Evolutionary conservation across 139 green algal species (phyloP).

Genomic region (Coccomyxa sp.): DNA sequence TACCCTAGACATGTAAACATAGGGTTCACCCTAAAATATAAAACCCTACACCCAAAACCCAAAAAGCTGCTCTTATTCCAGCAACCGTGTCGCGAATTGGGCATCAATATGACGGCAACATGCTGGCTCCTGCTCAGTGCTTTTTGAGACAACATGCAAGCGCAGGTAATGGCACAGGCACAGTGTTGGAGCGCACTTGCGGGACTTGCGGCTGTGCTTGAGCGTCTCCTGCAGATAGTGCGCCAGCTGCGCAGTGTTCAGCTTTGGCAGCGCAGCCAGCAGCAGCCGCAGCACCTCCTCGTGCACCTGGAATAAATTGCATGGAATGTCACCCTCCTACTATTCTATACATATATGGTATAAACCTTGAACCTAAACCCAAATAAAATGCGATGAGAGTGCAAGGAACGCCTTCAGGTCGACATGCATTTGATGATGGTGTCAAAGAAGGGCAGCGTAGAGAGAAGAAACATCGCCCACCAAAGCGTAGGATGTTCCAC

Average conservation of each 20-base stretch:
- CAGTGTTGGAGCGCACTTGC: conserved; percentile 1
- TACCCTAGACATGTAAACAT: no score
- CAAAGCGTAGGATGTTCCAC: no score
- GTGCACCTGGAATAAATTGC: conserved; percentile 44
- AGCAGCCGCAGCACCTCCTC: conserved; percentile 73
- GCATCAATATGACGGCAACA: no score
- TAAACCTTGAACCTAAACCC: no score
- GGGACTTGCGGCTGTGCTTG: conserved; percentile 2
- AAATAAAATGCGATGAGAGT: conserved; percentile 22
- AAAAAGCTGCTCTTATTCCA: not conserved
- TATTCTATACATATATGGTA: not conserved
- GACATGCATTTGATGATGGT: no score
- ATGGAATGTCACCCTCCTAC: not conserved
- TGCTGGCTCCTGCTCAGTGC: not conserved
- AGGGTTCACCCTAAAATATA: no score
- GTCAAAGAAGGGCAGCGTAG: conserved; percentile 16
- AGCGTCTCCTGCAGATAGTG: conserved; percentile 18
- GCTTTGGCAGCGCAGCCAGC: conserved; percentile 40
- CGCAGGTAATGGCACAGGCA: not conserved
- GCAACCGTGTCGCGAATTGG: no score
- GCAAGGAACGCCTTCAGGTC: not conserved
- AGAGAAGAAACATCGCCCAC: conserved; percentile 41
- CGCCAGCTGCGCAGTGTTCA: not conserved
- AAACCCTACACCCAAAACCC: not conserved
- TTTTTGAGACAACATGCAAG: not conserved